These are phyloP conservation scores for Trichoderma afroharzianum DNA, from an alignment of 2,329 filamentous ascomycete genomes.

Conservation along the genomic window DNA sequence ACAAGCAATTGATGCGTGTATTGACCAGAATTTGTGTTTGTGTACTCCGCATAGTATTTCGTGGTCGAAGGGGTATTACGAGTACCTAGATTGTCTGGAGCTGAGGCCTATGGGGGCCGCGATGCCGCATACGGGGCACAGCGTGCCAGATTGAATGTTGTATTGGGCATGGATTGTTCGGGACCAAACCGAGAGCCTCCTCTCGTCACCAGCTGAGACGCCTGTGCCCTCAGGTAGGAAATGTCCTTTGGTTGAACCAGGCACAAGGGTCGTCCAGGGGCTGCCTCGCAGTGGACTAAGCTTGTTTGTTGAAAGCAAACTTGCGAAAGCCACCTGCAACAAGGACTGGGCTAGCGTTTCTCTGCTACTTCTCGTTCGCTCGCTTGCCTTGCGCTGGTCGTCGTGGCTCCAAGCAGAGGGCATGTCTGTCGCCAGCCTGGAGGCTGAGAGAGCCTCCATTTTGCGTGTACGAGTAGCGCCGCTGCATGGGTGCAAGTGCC, in stretches of 20 bases:
- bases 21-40: neutral
- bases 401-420: neutral
- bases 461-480: neutral
- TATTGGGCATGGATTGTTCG: neutral
- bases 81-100: neutral
- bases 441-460: neutral
- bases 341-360: neutral
- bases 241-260: neutral
- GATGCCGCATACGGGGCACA: neutral
- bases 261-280: neutral
- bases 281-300: neutral
- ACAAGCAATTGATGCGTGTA: neutral
- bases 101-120: neutral
- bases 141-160: slow-evolving; percentile 8
- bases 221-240: neutral
- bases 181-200: neutral
- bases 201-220: neutral
- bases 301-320: neutral
- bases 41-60: neutral
- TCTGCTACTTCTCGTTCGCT: neutral
- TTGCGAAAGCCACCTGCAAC: neutral
- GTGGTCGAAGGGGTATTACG: neutral
- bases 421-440: neutral
- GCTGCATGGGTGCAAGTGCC: neutral
- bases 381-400: neutral